Percentiles rank a stretch among this genome's conserved stretches.
Evolutionary conservation across 495 filamentous ascomycete species (phyloP).

Genomic region (Hyaloscypha variabilis): DNA sequence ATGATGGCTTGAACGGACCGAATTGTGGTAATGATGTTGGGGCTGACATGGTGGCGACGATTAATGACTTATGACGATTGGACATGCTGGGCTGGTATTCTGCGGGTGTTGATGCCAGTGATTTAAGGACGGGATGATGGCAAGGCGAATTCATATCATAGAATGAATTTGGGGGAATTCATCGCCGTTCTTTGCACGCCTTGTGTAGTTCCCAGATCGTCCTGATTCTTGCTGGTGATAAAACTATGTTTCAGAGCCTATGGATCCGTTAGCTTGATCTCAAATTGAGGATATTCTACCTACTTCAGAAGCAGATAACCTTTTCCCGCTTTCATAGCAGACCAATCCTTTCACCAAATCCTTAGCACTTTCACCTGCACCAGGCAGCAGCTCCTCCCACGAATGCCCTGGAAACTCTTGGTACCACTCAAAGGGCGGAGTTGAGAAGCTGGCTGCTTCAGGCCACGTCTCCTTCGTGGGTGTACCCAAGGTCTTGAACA

Average conservation of each 20-base stretch:
- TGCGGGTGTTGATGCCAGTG: too few relatives aligned
- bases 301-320: constrained; percentile 29
- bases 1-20: not conserved
- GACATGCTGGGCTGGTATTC: not conserved
- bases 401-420: constrained; percentile 41
- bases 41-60: too few relatives aligned
- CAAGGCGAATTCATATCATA: not conserved
- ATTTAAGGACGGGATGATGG: not conserved
- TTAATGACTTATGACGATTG: not conserved
- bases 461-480: constrained; percentile 81
- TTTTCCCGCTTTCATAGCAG: constrained; percentile 29
- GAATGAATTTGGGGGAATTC: not conserved
- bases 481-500: constrained; percentile 87
- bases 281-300: not conserved
- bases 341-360: constrained; percentile 28
- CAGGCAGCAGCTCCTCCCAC: constrained; percentile 43
- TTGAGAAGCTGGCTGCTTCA: constrained; percentile 47
- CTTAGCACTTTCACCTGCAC: constrained; percentile 13
- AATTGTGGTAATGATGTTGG: too few relatives aligned
- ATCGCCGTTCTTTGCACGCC: not conserved
- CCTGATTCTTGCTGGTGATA: not conserved
- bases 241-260: not conserved
- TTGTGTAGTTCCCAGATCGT: not conserved
- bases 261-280: not conserved
- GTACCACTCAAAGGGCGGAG: constrained; percentile 58